A percentile compares a stretch with the other conserved stretches of the same genome.
phyloP scores from a whole-genome alignment of 176 grass and related monocot genomes.

The Secale cereale region DNA sequence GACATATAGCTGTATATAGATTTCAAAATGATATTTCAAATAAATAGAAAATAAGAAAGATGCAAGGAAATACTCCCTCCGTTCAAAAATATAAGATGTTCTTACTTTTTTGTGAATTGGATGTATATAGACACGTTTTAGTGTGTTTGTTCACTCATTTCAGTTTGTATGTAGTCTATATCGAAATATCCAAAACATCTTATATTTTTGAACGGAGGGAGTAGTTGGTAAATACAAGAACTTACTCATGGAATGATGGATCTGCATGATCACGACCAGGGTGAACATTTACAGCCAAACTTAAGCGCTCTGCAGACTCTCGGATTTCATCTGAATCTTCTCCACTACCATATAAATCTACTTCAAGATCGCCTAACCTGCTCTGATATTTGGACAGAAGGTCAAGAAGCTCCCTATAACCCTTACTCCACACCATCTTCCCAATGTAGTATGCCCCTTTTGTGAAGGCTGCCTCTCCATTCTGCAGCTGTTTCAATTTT shows the following conservation, averaged over 20 bases:
- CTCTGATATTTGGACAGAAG: conserved; percentile 76
- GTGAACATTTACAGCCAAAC: conserved; percentile 67
- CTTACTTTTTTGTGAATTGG: too few relatives aligned
- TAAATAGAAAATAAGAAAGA: background rate
- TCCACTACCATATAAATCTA: conserved; percentile 91
- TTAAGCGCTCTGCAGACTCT: conserved; percentile 59
- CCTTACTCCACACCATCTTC: conserved; percentile 98
- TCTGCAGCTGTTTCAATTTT: conserved; percentile 73
- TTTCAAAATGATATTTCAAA: background rate
- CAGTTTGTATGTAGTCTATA: too few relatives aligned
- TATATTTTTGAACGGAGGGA: too few relatives aligned
- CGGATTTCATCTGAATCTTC: conserved; percentile 78
- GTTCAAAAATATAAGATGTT: too few relatives aligned
- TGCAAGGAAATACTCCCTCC: background rate
- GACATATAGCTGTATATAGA: background rate
- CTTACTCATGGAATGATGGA: conserved; percentile 87
- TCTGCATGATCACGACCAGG: conserved; percentile 91
- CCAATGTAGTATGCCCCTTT: conserved; percentile 89
- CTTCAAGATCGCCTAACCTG: conserved; percentile 59
- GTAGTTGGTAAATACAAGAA: conserved; percentile 27
- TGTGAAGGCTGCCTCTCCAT: conserved; percentile 66
- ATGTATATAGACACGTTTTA: too few relatives aligned
- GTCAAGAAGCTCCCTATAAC: conserved; percentile 85
- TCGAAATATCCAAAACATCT: too few relatives aligned
- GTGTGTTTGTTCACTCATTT: too few relatives aligned